Conservation (phyloP, 108 stramenopile species). For the Stephanodiscus minutulus region DNA sequence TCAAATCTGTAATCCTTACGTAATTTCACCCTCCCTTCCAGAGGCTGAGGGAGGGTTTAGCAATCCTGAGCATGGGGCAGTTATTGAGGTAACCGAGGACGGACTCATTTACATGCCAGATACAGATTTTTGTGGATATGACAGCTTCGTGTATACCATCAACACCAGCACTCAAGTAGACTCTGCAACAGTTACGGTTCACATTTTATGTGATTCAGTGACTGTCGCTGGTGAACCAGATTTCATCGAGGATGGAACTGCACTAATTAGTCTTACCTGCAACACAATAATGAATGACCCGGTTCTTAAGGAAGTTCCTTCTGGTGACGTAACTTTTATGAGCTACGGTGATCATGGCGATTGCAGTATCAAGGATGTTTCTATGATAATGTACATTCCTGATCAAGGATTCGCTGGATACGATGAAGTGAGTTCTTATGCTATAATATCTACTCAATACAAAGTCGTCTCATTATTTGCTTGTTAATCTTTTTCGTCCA, state of each 20-base stretch:
- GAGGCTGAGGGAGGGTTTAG: conserved; percentile 7
- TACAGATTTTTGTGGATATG: conserved; percentile 11
- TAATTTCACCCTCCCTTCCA: not conserved
- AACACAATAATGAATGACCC: conserved; percentile 8
- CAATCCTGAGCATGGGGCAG: conserved; percentile 3
- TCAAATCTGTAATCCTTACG: not conserved
- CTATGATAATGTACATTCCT: conserved; percentile 7
- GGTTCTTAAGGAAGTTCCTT: not conserved
- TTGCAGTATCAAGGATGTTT: not conserved
- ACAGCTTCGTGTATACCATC: not conserved
- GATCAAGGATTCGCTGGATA: conserved; percentile 11
- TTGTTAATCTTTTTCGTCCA: not conserved
- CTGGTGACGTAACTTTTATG: not conserved
- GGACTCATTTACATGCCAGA: conserved; percentile 15
- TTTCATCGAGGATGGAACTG: not conserved
- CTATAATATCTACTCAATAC: not conserved
- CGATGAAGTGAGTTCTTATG: not conserved
- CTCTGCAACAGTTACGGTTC: conserved; percentile 3
- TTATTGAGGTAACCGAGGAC: conserved; percentile 5
- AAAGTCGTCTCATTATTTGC: not conserved
- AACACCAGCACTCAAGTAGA: not conserved
- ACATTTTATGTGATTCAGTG: conserved; percentile 10
- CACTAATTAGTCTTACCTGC: not conserved
- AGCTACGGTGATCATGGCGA: not conserved
- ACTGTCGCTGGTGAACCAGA: not conserved